Percentiles rank a stretch among this genome's conserved stretches.
Conservation (phyloP, 768 basidiomycete species). For the Cantharellus anzutake region DNA sequence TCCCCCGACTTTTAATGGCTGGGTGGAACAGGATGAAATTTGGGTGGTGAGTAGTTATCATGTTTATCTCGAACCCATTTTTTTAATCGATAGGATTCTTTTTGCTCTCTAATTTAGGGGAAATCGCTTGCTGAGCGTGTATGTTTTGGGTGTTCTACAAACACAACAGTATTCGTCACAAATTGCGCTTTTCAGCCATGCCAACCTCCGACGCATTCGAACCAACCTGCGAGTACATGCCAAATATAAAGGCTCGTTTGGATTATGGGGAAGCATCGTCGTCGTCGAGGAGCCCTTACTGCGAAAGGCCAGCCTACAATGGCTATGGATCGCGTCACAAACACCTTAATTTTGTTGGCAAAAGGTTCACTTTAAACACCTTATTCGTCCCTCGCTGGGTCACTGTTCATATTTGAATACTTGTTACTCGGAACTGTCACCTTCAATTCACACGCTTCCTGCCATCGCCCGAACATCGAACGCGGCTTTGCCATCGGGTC, state of each 20-base stretch:
- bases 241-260: slow-evolving; percentile 37
- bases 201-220: slow-evolving; percentile 48
- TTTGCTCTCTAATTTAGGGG: no score
- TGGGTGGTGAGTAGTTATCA: no score
- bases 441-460: slow-evolving; percentile 63
- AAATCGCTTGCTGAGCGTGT: no score
- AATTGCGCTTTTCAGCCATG: no score
- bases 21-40: no score
- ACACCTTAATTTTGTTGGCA: slow-evolving; percentile 71
- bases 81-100: no score
- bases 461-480: slow-evolving; percentile 20
- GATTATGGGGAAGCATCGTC: background rate
- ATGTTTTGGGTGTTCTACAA: no score
- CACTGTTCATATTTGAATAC: slow-evolving; percentile 97
- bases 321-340: slow-evolving; percentile 9
- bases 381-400: slow-evolving; percentile 71
- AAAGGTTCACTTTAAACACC: no score
- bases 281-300: background rate
- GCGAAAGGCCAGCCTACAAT: slow-evolving; percentile 1
- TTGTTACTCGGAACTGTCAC: slow-evolving; percentile 88
- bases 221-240: slow-evolving; percentile 73
- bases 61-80: no score
- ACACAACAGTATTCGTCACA: no score
- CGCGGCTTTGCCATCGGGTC: slow-evolving; percentile 59
- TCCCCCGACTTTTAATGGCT: no score